Percentiles rank a stretch among this genome's conserved stretches.
phyloP scores from a whole-genome alignment of 805 yeast species.

The Candida chauliodis region DNA sequence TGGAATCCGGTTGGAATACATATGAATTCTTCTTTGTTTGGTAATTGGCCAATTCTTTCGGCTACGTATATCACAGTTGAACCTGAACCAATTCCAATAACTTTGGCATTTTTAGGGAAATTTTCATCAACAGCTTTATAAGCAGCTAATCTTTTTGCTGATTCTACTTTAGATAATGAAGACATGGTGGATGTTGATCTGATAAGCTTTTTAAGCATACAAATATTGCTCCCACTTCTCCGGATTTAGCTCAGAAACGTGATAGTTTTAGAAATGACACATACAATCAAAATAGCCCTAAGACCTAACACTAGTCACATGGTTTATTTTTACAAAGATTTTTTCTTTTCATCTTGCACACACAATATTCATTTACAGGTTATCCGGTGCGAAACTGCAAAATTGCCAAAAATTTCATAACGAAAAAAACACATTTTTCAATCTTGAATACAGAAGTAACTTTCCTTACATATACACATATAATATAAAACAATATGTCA shows the following conservation, averaged over 20 bases:
- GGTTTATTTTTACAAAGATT: neutral
- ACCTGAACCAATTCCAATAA: slow-evolving; percentile 94
- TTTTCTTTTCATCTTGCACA: neutral
- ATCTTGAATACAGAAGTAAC: slow-evolving; percentile 2
- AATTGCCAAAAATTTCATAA: slow-evolving; percentile 7
- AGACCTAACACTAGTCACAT: neutral
- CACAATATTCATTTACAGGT: slow-evolving; percentile 7
- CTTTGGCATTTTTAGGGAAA: slow-evolving; percentile 61
- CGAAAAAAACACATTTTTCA: slow-evolving; percentile 6
- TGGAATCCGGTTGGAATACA: slow-evolving; percentile 98
- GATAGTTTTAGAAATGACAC: too few relatives aligned
- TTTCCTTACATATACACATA: slow-evolving; percentile 3
- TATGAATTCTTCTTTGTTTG: slow-evolving; percentile 50
- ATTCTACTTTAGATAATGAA: slow-evolving; percentile 45
- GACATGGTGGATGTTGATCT: slow-evolving; percentile 12
- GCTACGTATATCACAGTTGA: slow-evolving; percentile 97
- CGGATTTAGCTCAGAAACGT: slow-evolving; percentile 1
- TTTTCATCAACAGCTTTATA: slow-evolving; percentile 89
- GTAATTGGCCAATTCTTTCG: slow-evolving; percentile 78
- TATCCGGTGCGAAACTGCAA: slow-evolving; percentile 8
- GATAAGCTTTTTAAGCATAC: slow-evolving; percentile 1
- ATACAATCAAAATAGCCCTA: too few relatives aligned
- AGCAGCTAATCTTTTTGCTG: slow-evolving; percentile 88
- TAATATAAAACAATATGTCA: slow-evolving; percentile 59
- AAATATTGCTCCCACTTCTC: slow-evolving; percentile 1